Conservation (phyloP, 2,329 filamentous ascomycete species). For the Periglandula ipomoeae region DNA sequence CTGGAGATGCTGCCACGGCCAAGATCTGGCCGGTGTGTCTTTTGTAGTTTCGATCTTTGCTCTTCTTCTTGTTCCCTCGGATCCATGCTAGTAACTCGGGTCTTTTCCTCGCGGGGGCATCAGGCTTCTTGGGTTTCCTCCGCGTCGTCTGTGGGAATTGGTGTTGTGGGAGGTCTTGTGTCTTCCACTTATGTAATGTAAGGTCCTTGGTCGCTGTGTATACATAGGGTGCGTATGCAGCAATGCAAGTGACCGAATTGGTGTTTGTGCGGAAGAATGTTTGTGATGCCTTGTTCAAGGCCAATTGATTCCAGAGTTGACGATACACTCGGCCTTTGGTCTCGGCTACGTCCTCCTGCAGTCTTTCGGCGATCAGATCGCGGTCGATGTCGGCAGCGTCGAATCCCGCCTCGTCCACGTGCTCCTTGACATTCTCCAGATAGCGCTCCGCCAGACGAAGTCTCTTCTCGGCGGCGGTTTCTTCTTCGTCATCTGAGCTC, state of each 20-base stretch:
- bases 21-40: slow-evolving; percentile 77
- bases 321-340: slow-evolving; percentile 84
- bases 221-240: slow-evolving; percentile 66
- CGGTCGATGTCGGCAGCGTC: slow-evolving; percentile 90
- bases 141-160: slow-evolving; percentile 51
- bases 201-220: slow-evolving; percentile 87
- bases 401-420: slow-evolving; percentile 75
- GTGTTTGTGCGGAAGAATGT: slow-evolving; percentile 73
- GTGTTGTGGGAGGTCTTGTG: slow-evolving; percentile 55
- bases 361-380: slow-evolving; percentile 80
- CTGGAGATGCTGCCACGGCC: slow-evolving; percentile 75
- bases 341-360: slow-evolving; percentile 89
- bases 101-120: slow-evolving; percentile 48
- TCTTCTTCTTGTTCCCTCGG: slow-evolving; percentile 52
- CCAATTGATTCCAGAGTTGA: slow-evolving; percentile 63
- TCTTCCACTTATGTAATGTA: slow-evolving; percentile 79
- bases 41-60: slow-evolving; percentile 56
- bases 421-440: slow-evolving; percentile 77
- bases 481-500: slow-evolving; percentile 63
- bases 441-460: slow-evolving; percentile 86
- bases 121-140: slow-evolving; percentile 48
- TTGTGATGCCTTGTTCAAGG: slow-evolving; percentile 57
- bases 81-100: slow-evolving; percentile 55
- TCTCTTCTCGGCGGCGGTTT: slow-evolving; percentile 84
- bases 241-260: slow-evolving; percentile 68